Conservation (phyloP, 2,329 filamentous ascomycete species). For the Parastagonospora nodorum region DNA sequence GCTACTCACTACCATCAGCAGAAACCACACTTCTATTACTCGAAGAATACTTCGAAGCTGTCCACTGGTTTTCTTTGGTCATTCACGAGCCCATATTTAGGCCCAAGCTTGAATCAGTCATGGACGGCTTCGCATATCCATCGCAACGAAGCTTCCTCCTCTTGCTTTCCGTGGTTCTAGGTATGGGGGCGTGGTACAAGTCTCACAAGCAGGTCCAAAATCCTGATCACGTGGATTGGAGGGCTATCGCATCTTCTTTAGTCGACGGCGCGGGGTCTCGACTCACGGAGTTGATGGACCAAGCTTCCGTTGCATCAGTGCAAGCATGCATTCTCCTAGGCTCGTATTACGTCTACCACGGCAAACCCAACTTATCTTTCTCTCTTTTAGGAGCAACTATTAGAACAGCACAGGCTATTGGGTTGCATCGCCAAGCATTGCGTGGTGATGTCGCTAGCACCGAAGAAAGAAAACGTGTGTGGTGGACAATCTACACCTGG, state of each 20-base stretch:
- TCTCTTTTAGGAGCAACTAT: constrained; percentile 47
- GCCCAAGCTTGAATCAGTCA: constrained; percentile 35
- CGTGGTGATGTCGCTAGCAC: constrained; percentile 24
- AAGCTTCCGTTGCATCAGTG: constrained; percentile 44
- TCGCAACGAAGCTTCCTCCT: constrained; percentile 46
- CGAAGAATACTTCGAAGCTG: constrained; percentile 49
- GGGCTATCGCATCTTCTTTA: constrained; percentile 18
- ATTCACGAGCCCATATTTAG: constrained; percentile 51
- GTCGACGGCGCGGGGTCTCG: constrained; percentile 39
- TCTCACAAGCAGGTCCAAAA: constrained; percentile 23
- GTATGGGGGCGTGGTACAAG: constrained; percentile 48
- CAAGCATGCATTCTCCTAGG: constrained; percentile 50
- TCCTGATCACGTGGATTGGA: constrained; percentile 14
- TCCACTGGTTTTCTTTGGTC: constrained; percentile 54
- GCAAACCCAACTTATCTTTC: constrained; percentile 49
- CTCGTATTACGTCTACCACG: constrained; percentile 51
- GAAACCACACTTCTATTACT: constrained; percentile 39
- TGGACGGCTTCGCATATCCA: constrained; percentile 41
- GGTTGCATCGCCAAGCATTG: constrained; percentile 38
- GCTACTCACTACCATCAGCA: constrained; percentile 32
- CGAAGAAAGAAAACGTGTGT: constrained; percentile 48
- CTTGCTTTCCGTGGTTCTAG: constrained; percentile 46
- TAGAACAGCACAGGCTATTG: constrained; percentile 43
- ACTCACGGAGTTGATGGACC: constrained; percentile 50
- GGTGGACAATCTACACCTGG: constrained; percentile 53